Percentiles rank a stretch among this genome's conserved stretches.
These are phyloP conservation scores for Hypoxylon sp. DNA, from an alignment of 2,329 filamentous ascomycete species.

Conservation along the genomic window DNA sequence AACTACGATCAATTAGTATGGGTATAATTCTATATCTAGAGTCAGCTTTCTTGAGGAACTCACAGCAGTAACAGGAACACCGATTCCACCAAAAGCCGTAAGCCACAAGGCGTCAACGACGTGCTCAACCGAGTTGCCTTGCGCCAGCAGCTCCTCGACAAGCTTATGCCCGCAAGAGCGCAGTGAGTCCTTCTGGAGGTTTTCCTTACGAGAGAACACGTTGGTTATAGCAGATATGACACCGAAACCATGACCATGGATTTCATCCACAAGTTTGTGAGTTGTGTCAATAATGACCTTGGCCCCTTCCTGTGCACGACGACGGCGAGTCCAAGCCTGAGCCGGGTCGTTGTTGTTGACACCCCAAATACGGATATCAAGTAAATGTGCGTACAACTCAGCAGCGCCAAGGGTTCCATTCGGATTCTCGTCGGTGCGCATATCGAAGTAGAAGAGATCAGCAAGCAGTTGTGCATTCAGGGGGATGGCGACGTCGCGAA, in stretches of 20 bases:
- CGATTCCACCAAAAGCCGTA: constrained; percentile 52
- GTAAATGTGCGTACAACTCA: constrained; percentile 54
- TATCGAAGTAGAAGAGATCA: constrained; percentile 65
- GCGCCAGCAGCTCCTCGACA: constrained; percentile 49
- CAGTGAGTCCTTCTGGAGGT: constrained; percentile 49
- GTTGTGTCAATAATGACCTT: constrained; percentile 51
- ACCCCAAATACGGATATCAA: constrained; percentile 56
- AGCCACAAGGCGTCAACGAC: constrained; percentile 52
- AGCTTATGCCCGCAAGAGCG: constrained; percentile 52
- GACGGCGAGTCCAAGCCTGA: constrained; percentile 56
- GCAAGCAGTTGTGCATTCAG: constrained; percentile 64
- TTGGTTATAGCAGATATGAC: constrained; percentile 44
- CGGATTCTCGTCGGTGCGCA: constrained; percentile 64
- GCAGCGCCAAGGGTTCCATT: constrained; percentile 54
- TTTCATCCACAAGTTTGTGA: constrained; percentile 51
- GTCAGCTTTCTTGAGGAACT: too few species aligned
- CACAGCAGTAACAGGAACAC: constrained; percentile 51
- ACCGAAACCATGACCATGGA: constrained; percentile 40
- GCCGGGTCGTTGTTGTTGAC: constrained; percentile 58
- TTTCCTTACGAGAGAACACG: constrained; percentile 42
- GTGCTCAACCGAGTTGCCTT: constrained; percentile 46
- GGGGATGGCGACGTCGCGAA: constrained; percentile 66
- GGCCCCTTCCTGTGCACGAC: constrained; percentile 52
- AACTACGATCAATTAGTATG: constrained; percentile 48
- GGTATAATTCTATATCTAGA: too few species aligned